These are phyloP conservation scores for Endothia cerciana DNA, from an alignment of 2,329 filamentous ascomycete genomes.

Conservation along the genomic window DNA sequence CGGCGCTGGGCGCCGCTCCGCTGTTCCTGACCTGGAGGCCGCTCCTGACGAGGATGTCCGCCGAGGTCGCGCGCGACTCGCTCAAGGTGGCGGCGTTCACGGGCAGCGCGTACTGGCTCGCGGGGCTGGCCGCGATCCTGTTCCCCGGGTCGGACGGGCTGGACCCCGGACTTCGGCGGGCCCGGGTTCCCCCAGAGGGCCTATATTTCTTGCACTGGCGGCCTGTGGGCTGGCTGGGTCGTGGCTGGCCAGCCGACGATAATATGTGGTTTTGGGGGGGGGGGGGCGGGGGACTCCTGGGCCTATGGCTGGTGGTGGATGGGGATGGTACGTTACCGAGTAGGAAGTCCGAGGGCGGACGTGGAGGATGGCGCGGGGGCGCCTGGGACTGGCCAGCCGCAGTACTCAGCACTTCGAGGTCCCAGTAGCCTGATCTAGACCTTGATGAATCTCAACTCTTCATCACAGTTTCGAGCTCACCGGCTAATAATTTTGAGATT, in stretches of 20 bases:
- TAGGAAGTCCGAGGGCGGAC: too few relatives aligned
- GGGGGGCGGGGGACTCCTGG: too few relatives aligned
- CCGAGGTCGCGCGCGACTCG: slow-evolving; percentile 37
- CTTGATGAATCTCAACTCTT: too few relatives aligned
- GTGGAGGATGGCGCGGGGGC: too few relatives aligned
- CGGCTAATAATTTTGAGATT: too few relatives aligned
- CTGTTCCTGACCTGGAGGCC: slow-evolving; percentile 46
- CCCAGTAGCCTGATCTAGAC: too few relatives aligned
- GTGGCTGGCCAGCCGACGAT: slow-evolving; percentile 18
- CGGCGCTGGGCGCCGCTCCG: slow-evolving; percentile 43
- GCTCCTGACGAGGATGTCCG: slow-evolving; percentile 29
- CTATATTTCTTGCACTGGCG: slow-evolving; percentile 38
- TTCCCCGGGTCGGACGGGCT: slow-evolving; percentile 46
- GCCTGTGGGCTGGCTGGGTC: slow-evolving; percentile 32
- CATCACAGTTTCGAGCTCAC: too few relatives aligned
- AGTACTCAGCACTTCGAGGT: too few relatives aligned
- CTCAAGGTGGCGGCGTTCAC: slow-evolving; percentile 41
- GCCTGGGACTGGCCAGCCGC: too few relatives aligned
- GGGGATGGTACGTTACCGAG: too few relatives aligned
- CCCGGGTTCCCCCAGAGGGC: slow-evolving; percentile 47
- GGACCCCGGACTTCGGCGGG: slow-evolving; percentile 49
- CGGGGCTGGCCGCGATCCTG: slow-evolving; percentile 42
- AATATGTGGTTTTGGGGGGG: too few relatives aligned
- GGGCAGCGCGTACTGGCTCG: slow-evolving; percentile 47
- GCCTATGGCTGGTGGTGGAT: too few relatives aligned